These are phyloP conservation scores for Pseudomicrostroma phylloplanum DNA, from an alignment of 1,284 basidiomycete genomes.

Conservation along the genomic window DNA sequence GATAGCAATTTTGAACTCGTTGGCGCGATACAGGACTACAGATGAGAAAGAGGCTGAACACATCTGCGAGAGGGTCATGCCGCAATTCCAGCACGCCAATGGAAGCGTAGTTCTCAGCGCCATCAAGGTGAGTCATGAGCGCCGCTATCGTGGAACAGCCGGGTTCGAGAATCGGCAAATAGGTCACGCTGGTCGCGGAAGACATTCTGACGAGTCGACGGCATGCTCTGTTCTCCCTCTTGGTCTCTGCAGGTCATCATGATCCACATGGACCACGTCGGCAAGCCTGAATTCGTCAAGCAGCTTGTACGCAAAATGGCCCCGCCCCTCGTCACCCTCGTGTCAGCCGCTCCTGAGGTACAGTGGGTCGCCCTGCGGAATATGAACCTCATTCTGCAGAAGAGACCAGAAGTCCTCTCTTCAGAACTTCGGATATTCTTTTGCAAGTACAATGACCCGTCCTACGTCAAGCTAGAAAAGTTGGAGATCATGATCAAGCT, in stretches of 20 bases:
- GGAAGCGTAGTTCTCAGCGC: conserved; percentile 90
- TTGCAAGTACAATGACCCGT: conserved; percentile 99
- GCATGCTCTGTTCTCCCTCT: not conserved
- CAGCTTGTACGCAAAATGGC: conserved; percentile 93
- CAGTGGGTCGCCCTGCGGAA: conserved; percentile 97
- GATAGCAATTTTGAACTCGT: conserved; percentile 79
- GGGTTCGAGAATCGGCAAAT: not conserved
- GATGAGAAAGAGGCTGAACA: conserved; percentile 90
- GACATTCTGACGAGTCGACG: not conserved
- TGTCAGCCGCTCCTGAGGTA: conserved; percentile 62
- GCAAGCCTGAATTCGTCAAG: conserved; percentile 76
- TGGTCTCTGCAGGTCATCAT: conserved; percentile 69
- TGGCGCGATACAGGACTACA: conserved; percentile 72
- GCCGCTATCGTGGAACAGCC: not conserved
- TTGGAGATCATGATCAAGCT: conserved; percentile 96
- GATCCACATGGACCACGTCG: conserved; percentile 56
- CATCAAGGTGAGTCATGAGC: conserved; percentile 65
- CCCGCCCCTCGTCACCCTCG: conserved; percentile 70
- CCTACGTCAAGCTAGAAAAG: conserved; percentile 97
- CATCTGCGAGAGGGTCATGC: conserved; percentile 95
- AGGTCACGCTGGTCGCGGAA: not conserved
- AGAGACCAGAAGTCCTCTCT: conserved; percentile 76
- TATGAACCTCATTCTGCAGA: conserved; percentile 91
- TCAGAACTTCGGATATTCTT: conserved; percentile 99
- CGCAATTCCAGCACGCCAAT: conserved; percentile 96